These are phyloP conservation scores for Marasmius fiardii DNA, from an alignment of 1,284 basidiomycete genomes.

Conservation along the genomic window DNA sequence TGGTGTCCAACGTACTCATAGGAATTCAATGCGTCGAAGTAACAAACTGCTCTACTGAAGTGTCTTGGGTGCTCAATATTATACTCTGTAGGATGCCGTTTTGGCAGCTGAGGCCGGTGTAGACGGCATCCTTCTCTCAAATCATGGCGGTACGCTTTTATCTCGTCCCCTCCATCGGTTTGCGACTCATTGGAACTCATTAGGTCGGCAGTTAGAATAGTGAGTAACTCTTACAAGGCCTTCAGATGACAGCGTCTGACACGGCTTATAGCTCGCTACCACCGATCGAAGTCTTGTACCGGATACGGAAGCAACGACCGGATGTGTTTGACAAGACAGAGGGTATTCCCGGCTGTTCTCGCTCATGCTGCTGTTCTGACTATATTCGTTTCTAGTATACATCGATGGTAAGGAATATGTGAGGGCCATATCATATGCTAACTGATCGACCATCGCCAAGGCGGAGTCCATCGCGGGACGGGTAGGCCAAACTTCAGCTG, in stretches of 20 bases:
- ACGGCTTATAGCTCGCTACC: constrained; percentile 52
- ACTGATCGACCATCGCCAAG: constrained; percentile 18
- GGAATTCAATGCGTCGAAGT: constrained; percentile 80
- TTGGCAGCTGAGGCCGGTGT: constrained; percentile 83
- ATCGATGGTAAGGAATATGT: constrained; percentile 62
- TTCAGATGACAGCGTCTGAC: neutral
- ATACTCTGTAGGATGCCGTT: constrained; percentile 70
- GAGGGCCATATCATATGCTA: neutral
- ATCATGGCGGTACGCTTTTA: constrained; percentile 74
- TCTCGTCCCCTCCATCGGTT: neutral
- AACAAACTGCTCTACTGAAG: constrained; percentile 2
- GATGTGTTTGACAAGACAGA: constrained; percentile 73
- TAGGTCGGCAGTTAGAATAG: constrained; percentile 82
- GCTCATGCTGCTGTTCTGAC: constrained; percentile 1
- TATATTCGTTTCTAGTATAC: constrained; percentile 44
- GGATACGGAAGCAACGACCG: constrained; percentile 67
- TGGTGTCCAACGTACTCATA: constrained; percentile 21
- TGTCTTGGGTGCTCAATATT: constrained; percentile 28
- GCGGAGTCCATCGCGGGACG: constrained; percentile 82
- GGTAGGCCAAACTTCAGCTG: constrained; percentile 33
- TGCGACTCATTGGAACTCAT: constrained; percentile 3
- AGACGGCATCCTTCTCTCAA: constrained; percentile 84
- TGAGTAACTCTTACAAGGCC: constrained; percentile 30
- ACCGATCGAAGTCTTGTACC: constrained; percentile 74
- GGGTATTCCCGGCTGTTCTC: constrained; percentile 34